Percentiles rank a stretch among this genome's conserved stretches.
phyloP scores from a whole-genome alignment of 1,139 yeast genomes.

The Torulaspora pretoriensis region DNA sequence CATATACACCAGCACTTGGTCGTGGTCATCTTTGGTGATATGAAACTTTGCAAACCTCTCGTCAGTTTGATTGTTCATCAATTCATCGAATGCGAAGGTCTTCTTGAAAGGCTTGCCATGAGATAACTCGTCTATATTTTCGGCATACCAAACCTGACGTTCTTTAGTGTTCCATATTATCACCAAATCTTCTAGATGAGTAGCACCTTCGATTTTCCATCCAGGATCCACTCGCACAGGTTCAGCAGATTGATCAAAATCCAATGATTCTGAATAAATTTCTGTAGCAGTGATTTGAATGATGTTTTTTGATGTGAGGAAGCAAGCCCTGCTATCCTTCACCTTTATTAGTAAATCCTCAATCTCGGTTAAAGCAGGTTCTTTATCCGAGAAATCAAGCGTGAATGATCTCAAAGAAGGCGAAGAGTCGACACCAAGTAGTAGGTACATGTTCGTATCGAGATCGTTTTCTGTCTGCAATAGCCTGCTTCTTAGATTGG shows the following conservation, averaged over 20 bases:
- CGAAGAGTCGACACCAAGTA: constrained; percentile 15
- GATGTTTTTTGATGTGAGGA: constrained; percentile 14
- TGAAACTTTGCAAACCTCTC: constrained; percentile 1
- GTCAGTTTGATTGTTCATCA: background rate
- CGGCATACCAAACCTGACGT: constrained; percentile 8
- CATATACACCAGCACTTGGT: constrained; percentile 5
- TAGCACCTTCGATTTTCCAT: constrained; percentile 17
- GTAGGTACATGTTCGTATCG: constrained; percentile 10
- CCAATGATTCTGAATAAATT: constrained; percentile 13
- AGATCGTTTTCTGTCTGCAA: constrained; percentile 3
- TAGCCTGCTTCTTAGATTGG: constrained; percentile 1
- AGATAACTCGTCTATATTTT: constrained; percentile 11
- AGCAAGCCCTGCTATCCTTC: constrained; percentile 12
- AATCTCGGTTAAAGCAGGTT: constrained; percentile 17
- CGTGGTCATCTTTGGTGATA: background rate
- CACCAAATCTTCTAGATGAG: constrained; percentile 10
- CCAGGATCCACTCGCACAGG: constrained; percentile 10
- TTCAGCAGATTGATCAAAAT: background rate
- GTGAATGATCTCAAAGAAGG: constrained; percentile 12
- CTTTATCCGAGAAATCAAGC: constrained; percentile 6
- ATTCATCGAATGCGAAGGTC: constrained; percentile 2
- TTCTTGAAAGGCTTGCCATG: background rate
- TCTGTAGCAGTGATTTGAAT: constrained; percentile 19
- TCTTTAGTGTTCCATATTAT: constrained; percentile 21
- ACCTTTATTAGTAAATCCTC: constrained; percentile 21